Evolutionary conservation across 2,329 filamentous ascomycete species (phyloP), one percentile per base, ranked within the genome.

Genomic region (Claviceps spartinae): DNA sequence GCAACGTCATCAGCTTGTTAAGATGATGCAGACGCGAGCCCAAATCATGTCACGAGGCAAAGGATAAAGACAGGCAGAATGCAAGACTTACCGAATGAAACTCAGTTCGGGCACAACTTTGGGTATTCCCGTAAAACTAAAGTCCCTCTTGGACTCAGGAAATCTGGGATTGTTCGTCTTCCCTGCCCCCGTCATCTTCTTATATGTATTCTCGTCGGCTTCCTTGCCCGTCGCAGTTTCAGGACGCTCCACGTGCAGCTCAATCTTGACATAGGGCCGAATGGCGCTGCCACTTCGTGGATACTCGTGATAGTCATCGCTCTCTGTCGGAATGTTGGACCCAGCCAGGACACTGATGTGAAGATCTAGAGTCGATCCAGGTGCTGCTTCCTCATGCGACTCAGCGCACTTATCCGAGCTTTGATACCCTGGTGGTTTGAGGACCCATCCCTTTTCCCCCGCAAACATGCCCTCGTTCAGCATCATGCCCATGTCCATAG

Each of bases 381-480:
- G 62, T 4, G 75, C 68, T 1, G 71, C 72, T 24, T 73, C 67
- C 44, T 70, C 69, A 52, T 77, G 72, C 4, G 67, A 67, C 22
- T 65, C 61, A 16, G 62, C 60, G n/a, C 52, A 52, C 56, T 65
- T 71, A 54, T 72, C 67, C 18, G 67, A 63, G 57, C 72, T 73
- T 54, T 81, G 83, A 65, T 89, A 93, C 16, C 84, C 84, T 36
- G 75, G 65, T 0, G 90, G 89, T 67, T 96, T 96, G 55, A 93
- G 74, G 2, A 90, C 81, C 86, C 88, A 96, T 42, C 91, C 90
- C 43, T 79, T 72, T 49, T 86, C 85, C 9, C 82, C 86, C 38
- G 88, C 87, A 65, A 97, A 98, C 93, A 98, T 97, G 63, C 86
- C 93, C 61, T 95, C 86, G 63, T 97, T 97, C 63, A 98, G 79